Conservation (phyloP, 202 grass and related monocot species). For the Zizania palustris region DNA sequence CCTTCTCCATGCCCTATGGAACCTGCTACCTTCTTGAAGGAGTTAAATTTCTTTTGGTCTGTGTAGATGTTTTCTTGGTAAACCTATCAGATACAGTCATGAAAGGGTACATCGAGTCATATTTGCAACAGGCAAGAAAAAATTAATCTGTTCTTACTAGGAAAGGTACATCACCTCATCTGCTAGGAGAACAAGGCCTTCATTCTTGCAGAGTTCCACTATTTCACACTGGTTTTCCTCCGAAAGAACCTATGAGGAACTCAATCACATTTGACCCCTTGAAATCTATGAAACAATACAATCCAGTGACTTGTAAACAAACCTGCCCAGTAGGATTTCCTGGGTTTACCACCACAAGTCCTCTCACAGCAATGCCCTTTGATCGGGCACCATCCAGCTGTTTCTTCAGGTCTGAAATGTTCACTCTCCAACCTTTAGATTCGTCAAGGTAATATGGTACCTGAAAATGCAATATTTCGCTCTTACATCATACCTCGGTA, state of each 20-base stretch:
- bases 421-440: constrained; percentile 65
- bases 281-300: not conserved
- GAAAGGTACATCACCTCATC: constrained; percentile 66
- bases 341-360: constrained; percentile 83
- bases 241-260: constrained; percentile 60
- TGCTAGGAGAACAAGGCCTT: constrained; percentile 73
- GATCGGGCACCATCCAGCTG: constrained; percentile 68
- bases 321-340: constrained; percentile 88
- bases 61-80: constrained; percentile 67
- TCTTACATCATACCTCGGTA: not conserved
- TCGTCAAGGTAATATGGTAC: constrained; percentile 88
- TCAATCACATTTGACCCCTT: constrained; percentile 8
- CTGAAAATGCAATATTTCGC: constrained; percentile 42
- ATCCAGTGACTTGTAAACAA: not conserved
- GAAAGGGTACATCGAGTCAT: not conserved
- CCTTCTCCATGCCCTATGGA: constrained; percentile 55
- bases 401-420: constrained; percentile 63
- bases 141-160: not conserved
- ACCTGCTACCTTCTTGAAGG: constrained; percentile 75
- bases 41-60: constrained; percentile 55
- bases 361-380: constrained; percentile 66
- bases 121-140: not conserved
- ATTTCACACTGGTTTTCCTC: constrained; percentile 65
- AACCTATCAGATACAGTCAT: constrained; percentile 52
- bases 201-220: constrained; percentile 71